Evolutionary conservation across 257 asterid genomes (phyloP).

Genomic region (Galeopsis tetrahit): DNA sequence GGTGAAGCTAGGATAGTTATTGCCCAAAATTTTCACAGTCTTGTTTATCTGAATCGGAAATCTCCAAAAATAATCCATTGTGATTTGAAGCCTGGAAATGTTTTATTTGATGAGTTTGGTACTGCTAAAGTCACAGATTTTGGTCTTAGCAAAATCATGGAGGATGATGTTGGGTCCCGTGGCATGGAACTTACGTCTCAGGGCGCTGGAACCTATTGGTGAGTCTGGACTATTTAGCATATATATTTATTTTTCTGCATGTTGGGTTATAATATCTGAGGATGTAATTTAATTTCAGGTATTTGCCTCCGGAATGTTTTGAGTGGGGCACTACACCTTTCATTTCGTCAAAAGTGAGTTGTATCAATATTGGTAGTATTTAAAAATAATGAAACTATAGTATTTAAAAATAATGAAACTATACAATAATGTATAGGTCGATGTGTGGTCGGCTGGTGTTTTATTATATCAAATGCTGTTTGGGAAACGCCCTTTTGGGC

Average conservation of each 20-base stretch:
- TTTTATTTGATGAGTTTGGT: conserved; percentile 86
- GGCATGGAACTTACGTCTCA: conserved; percentile 99
- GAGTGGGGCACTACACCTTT: conserved; percentile 94
- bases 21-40: conserved; percentile 94
- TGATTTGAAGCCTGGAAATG: conserved; percentile 99
- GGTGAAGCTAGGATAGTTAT: conserved; percentile 88
- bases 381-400: background rate
- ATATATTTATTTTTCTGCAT: background rate
- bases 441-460: conserved; percentile 95
- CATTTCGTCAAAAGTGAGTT: conserved; percentile 89
- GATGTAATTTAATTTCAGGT: conserved; percentile 55
- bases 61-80: conserved; percentile 92
- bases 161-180: conserved; percentile 96
- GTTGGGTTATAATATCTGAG: background rate
- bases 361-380: conserved; percentile 1
- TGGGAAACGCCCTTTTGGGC: conserved; percentile 97
- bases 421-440: too few species aligned
- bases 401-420: background rate
- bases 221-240: conserved; percentile 39
- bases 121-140: conserved; percentile 96
- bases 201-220: conserved; percentile 99
- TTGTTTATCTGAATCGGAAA: conserved; percentile 89
- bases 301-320: conserved; percentile 99
- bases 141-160: conserved; percentile 99
- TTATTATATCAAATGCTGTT: conserved; percentile 94